Evolutionary conservation across 805 yeast genomes (phyloP), one percentile per base, ranked within the genome.

Genomic region (Cyberlindnera euphorbiiphila): DNA sequence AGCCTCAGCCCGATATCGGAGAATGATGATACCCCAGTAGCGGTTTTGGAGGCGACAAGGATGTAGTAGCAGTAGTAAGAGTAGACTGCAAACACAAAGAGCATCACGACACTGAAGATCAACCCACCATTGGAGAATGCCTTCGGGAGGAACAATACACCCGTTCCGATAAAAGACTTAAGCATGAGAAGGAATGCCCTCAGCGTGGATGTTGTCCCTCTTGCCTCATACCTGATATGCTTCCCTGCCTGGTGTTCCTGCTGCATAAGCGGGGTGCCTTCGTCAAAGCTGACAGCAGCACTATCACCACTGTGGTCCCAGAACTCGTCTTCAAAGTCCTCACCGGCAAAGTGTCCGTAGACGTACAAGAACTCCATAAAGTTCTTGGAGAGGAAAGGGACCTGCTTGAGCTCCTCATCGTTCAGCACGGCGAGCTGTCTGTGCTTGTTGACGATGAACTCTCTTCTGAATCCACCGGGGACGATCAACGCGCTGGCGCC

Each of bases 311-410:
- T 65, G 31, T 69, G 76, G 32, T 68, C 77, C 18, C 54, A 55
- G 37, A 66, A 74, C 52, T 78, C 88, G 50, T 84, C 91, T 50
- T 82, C 91, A 37, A 84, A 69, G 26, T 79, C 76, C 59, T 84
- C 93, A 55, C 94, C 94, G 3, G 93, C 93, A 61, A 85, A 85
- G 64, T 85, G 91, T 6, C 94, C 94, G 59, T 85, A 85, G 7
- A 85, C 69, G 45, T 84, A 78, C 31, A 85, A 64, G 53, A 85
- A 85, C 57, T 85, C 93, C 49, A 84, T 66, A 46, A 85, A 85
- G 57, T 84, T 85, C 41, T 76, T 71, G 1, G 94, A 78, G 26
- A 83, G 57, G 39, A 78, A 69, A 9, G 78, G 72, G 3, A 67
- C 62, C 31, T 60, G 49, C 6, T 59, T 60, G 27, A 57, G 35